Percentiles rank a stretch among this genome's conserved stretches.
Evolutionary conservation across 2,329 filamentous ascomycete genomes (phyloP).

Genomic region (Penicillium sumatraense): DNA sequence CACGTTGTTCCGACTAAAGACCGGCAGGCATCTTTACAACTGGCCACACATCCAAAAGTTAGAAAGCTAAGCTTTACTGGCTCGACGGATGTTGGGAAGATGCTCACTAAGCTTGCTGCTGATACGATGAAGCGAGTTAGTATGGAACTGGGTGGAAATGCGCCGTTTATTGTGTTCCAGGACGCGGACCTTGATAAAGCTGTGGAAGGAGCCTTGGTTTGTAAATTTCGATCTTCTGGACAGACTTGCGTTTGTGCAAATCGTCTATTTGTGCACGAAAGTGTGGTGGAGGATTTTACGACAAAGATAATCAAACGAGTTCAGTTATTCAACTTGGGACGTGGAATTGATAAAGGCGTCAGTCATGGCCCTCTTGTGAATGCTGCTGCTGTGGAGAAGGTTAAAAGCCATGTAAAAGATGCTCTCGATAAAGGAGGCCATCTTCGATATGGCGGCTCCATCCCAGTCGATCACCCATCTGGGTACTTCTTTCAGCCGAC

Average conservation of each 20-base stretch:
- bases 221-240: conserved; percentile 10
- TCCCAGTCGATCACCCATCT: background rate
- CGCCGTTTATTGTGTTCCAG: conserved; percentile 4
- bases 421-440: conserved; percentile 2
- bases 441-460: background rate
- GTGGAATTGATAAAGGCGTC: background rate
- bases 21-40: conserved; percentile 18
- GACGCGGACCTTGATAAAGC: conserved; percentile 8
- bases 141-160: conserved; percentile 50
- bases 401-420: conserved; percentile 4
- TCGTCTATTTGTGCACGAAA: background rate
- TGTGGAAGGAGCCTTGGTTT: conserved; percentile 1
- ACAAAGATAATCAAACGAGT: background rate
- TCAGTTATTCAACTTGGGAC: background rate
- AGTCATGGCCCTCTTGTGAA: conserved; percentile 13
- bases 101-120: conserved; percentile 26
- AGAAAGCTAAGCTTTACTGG: conserved; percentile 23
- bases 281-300: background rate
- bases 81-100: conserved; percentile 20
- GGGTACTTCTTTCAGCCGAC: background rate
- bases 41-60: conserved; percentile 13
- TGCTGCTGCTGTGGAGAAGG: conserved; percentile 4
- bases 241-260: conserved; percentile 15
- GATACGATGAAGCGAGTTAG: conserved; percentile 44
- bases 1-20: conserved; percentile 16